These are phyloP conservation scores for Lentinula aciculospora DNA, from an alignment of 768 basidiomycete species.

Conservation along the genomic window DNA sequence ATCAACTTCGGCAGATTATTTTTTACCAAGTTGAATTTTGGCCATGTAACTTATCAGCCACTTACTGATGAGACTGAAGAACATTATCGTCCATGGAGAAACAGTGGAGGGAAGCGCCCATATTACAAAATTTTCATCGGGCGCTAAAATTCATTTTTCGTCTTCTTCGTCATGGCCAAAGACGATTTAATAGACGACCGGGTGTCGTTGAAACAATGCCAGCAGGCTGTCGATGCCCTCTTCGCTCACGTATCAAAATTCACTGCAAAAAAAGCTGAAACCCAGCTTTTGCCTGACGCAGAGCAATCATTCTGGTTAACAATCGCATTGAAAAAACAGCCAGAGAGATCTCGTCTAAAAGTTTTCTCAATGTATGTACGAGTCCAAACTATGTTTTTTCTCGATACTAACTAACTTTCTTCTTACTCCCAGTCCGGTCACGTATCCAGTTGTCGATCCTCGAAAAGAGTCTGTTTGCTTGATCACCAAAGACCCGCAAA, in stretches of 20 bases:
- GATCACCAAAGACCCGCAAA: conserved; percentile 93
- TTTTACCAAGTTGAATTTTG: too few species aligned
- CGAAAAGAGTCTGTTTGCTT: conserved; percentile 78
- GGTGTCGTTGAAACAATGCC: conserved; percentile 69
- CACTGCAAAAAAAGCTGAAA: conserved; percentile 61
- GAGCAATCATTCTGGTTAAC: conserved; percentile 90
- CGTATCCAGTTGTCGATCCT: conserved; percentile 80
- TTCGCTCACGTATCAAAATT: conserved; percentile 63
- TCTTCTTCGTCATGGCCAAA: conserved; percentile 30
- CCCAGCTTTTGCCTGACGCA: conserved; percentile 67
- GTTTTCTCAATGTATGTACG: conserved; percentile 75
- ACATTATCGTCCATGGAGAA: too few species aligned
- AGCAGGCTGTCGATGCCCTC: conserved; percentile 75
- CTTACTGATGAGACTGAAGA: too few species aligned
- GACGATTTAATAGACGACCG: conserved; percentile 60
- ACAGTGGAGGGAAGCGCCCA: not conserved
- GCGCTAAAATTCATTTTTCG: not conserved
- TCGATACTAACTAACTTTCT: not conserved
- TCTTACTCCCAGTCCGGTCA: conserved; percentile 49
- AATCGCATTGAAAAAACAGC: conserved; percentile 80
- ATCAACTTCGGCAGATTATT: too few species aligned
- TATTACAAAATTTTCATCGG: not conserved
- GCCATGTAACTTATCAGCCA: too few species aligned
- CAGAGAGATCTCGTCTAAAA: conserved; percentile 69
- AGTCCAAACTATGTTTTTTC: not conserved